Evolutionary conservation across 2,329 filamentous ascomycete species (phyloP).

Genomic region (Lecanosticta acicola): DNA sequence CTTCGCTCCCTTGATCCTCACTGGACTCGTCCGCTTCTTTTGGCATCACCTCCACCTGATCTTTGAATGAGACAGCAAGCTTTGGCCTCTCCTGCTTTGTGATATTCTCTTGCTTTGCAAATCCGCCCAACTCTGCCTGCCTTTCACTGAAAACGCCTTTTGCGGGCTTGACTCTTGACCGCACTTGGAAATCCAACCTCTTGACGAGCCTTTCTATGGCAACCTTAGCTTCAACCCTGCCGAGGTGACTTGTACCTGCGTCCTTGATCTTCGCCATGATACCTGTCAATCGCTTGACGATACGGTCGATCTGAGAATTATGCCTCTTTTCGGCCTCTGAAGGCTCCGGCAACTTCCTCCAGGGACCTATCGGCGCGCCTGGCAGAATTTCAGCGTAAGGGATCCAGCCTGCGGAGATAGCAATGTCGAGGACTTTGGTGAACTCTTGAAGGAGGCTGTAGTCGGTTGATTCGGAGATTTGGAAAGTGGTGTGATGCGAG

Average conservation of each 20-base stretch:
- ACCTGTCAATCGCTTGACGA: constrained; percentile 55
- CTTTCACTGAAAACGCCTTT: constrained; percentile 24
- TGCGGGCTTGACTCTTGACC: constrained; percentile 49
- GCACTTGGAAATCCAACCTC: constrained; percentile 64
- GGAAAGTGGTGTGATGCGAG: constrained; percentile 42
- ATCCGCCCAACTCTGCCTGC: constrained; percentile 1
- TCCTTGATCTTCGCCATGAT: constrained; percentile 19
- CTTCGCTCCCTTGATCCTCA: too few species aligned
- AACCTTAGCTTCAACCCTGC: constrained; percentile 70
- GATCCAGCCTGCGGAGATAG: constrained; percentile 59
- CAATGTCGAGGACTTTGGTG: constrained; percentile 65
- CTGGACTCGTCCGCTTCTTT: too few species aligned
- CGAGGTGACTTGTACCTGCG: constrained; percentile 65
- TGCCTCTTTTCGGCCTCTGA: constrained; percentile 48
- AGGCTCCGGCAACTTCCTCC: constrained; percentile 10
- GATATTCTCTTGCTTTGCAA: background rate
- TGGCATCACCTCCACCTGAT: background rate
- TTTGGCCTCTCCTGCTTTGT: background rate
- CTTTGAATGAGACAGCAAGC: background rate
- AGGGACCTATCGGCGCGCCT: constrained; percentile 4
- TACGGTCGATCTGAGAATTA: constrained; percentile 64
- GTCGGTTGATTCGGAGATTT: constrained; percentile 53
- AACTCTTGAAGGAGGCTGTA: constrained; percentile 63
- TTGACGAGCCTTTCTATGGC: constrained; percentile 68
- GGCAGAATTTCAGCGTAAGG: constrained; percentile 18